Base-by-base conservation (phyloP, 495 filamentous ascomycete species). In the Jackrogersella multiformis region DNA sequence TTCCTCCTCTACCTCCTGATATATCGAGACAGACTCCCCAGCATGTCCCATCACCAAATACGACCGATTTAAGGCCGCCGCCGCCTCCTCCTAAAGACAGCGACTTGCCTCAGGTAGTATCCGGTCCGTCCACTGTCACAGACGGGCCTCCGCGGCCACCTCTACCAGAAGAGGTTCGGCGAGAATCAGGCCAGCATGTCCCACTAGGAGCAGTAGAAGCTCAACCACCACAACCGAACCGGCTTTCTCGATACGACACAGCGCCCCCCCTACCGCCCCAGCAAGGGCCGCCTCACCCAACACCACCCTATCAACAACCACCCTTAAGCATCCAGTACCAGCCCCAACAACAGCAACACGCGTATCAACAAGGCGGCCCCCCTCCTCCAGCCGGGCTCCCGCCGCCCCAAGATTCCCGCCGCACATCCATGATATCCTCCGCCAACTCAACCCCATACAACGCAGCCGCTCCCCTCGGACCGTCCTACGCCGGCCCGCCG, bases 1-100 rank as follows among this genome's bases (percentile, higher is more conserved):
- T 89, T 44, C 90, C 90, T 56, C 90, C 91, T 34, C 76, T 92
- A 13, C 91, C 91, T 24, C 84, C 87, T 15, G 88, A 89, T 59
- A 80, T 89, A 61, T 62, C 68, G 36, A 66, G 74, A 38, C 63
- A 66, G 21, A 58, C 68, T 32, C 62, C 77, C 7, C 68, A 62
- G 38, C 56, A 63, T n/a, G 55, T 69, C 18, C 36, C 67, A 24
- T 57, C 66, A 51, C 55, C 44, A 5, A 62, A 46, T 48, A 44
- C 60, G 16, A 52, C 15, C 45, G 66, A 71, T 30, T 35, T 56
- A 10, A 68, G 75, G 16, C 79, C 80, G 2, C 80, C 80, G 0
- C 77, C 76, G 5, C 80, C 80, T n/a, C 80, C 80, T 0, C 80
- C 79, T 13, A 82, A 83, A 39, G 79, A 73, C 0, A 76, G 76